Conservation (phyloP, 176 grass and related monocot genomes). For the Cenchrus fungigraminus region DNA sequence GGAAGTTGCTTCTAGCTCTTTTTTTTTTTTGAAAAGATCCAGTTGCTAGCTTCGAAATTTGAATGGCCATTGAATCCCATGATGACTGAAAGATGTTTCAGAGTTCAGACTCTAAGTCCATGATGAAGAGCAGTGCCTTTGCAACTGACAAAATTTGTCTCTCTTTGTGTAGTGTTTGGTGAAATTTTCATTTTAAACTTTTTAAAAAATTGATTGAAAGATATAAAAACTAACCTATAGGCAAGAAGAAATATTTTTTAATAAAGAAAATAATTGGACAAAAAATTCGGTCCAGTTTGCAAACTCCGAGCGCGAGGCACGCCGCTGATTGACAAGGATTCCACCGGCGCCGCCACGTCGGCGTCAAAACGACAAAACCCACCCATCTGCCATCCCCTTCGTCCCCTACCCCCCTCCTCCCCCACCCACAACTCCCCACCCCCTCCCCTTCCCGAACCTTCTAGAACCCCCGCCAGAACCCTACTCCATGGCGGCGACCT, state of each 20-base stretch:
- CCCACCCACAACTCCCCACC: neutral
- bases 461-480: constrained; percentile 39
- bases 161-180: neutral
- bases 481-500: constrained; percentile 47
- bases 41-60: too few species aligned
- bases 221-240: too few species aligned
- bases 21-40: too few species aligned
- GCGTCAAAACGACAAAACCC: constrained; percentile 5
- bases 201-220: too few species aligned
- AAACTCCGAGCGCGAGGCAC: too few species aligned
- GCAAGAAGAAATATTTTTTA: too few species aligned
- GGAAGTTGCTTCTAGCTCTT: too few species aligned
- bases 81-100: neutral
- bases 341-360: neutral
- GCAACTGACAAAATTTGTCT: neutral
- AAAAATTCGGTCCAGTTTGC: too few species aligned
- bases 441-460: constrained; percentile 43
- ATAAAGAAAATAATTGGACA: too few species aligned
- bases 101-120: neutral
- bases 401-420: neutral
- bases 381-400: neutral
- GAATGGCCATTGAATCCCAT: too few species aligned
- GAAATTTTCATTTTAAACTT: too few species aligned
- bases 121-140: neutral
- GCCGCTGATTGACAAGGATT: neutral